Base-by-base conservation (phyloP, 2,329 filamentous ascomycete genomes). In the Cercospora sp. region DNA sequence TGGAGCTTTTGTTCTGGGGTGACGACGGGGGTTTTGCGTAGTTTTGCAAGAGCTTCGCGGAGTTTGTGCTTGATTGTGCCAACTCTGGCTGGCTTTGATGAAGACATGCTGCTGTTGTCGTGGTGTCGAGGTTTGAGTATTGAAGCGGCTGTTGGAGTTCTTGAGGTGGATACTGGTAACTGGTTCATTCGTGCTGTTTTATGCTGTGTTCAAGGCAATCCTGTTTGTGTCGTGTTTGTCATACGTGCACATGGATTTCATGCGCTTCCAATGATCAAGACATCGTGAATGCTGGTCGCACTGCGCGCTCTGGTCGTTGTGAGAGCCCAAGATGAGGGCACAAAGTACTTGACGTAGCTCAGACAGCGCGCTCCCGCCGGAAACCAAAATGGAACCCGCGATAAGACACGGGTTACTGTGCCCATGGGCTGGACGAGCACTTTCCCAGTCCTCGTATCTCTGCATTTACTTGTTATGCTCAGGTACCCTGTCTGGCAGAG, bases 1-100 rank as follows among this genome's bases (percentile, higher is more conserved):
- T 65, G 63, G 1, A 68, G 58, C 9, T 65, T 65, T 18, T 68
- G 66, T 21, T 68, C 62, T 1, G 57, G 55, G 5, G 66, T 68
- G 6, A 68, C 63, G 28, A 57, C 18, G 8, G 66, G 66, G 4
- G 37, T 57, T 10, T 63, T 68, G 16, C 63, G 62, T 7, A 68
- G 34, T 43, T 68, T 65, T 49, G 62, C 58, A 28, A 62, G n/a
- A 2, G 24, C 45, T 9, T 62, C 49, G 49, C 45, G 57, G 32
- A 66, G 7, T 21, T 49, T 65, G 24, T 66, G 28, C 21, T 61
- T 60, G 16, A 67, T n/a, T 21, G 49, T 34, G 13, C 32, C 13
- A 24, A 7, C 13, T 45, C 32, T 65, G 30, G 51, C 43, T n/a
- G 30, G 51, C 51, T 58, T 43, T 37, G 61, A 16, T 18, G 51